Conservation (phyloP, 2,329 filamentous ascomycete genomes). For the Cladophialophora chaetospira region DNA sequence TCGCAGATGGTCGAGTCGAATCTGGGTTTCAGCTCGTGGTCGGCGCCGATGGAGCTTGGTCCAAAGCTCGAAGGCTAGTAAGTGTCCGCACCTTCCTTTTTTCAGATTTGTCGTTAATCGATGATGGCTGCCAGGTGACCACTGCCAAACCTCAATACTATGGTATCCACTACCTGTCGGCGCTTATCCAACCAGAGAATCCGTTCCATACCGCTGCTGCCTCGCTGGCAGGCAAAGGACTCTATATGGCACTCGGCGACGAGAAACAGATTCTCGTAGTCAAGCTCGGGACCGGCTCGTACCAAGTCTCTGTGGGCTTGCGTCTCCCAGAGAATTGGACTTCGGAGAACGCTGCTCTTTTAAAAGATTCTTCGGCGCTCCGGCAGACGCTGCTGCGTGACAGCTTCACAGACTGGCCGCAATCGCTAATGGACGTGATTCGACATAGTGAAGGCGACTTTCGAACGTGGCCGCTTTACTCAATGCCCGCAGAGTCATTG, state of each 20-base stretch:
- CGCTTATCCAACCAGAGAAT: too few relatives aligned
- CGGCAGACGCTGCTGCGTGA: constrained; percentile 6
- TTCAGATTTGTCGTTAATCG: too few relatives aligned
- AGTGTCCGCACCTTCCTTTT: background rate
- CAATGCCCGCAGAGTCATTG: constrained; percentile 23
- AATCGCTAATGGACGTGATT: constrained; percentile 28
- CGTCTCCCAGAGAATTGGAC: constrained; percentile 6
- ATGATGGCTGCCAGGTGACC: too few relatives aligned
- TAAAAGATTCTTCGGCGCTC: constrained; percentile 10
- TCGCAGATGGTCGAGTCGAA: constrained; percentile 37
- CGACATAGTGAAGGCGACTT: constrained; percentile 28
- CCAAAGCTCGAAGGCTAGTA: constrained; percentile 41
- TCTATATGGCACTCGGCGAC: too few relatives aligned
- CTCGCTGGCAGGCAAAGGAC: too few relatives aligned
- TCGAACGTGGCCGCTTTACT: constrained; percentile 34
- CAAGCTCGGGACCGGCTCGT: too few relatives aligned
- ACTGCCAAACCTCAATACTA: too few relatives aligned
- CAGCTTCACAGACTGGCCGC: constrained; percentile 27
- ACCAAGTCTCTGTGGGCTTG: too few relatives aligned
- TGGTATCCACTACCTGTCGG: too few relatives aligned
- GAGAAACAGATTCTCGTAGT: too few relatives aligned
- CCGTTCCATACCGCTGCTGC: too few relatives aligned
- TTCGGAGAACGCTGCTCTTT: constrained; percentile 3
- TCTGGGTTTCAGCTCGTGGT: constrained; percentile 49
- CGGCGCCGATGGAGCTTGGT: constrained; percentile 54